Conservation (phyloP, 2,329 filamentous ascomycete species). For the Diplocarpon rosae region DNA sequence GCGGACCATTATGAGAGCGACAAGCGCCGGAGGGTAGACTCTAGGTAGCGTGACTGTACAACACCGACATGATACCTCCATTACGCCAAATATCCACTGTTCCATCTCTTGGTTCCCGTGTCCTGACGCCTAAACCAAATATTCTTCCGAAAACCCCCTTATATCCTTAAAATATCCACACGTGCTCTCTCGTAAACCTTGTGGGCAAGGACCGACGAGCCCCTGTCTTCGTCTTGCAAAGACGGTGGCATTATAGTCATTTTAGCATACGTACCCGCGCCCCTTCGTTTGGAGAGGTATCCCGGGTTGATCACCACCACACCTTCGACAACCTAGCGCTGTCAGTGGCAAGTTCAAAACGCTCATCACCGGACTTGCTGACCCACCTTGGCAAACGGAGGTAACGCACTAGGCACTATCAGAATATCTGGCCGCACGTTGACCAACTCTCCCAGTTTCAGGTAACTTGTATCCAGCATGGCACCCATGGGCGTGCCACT, state of each 20-base stretch:
- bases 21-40: constrained; percentile 48
- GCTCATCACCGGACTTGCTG: not conserved
- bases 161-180: constrained; percentile 79
- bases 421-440: constrained; percentile 77
- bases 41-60: constrained; percentile 14
- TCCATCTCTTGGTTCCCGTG: constrained; percentile 1
- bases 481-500: constrained; percentile 57
- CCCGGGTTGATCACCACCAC: constrained; percentile 89
- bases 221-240: constrained; percentile 46
- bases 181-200: constrained; percentile 71
- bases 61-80: constrained; percentile 8
- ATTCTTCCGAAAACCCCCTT: constrained; percentile 2
- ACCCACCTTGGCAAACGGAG: constrained; percentile 76
- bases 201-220: constrained; percentile 53
- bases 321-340: constrained; percentile 68
- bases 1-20: constrained; percentile 42
- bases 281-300: constrained; percentile 71
- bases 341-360: not conserved
- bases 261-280: constrained; percentile 74
- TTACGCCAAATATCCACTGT: constrained; percentile 3
- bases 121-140: not conserved
- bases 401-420: constrained; percentile 69
- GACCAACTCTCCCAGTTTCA: constrained; percentile 86
- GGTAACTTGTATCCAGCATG: constrained; percentile 70
- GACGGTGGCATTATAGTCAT: constrained; percentile 61